A percentile compares a stretch with the other conserved stretches of the same genome.
Evolutionary conservation across 2,329 filamentous ascomycete species (phyloP).

Genomic region (Diaporthe citri): DNA sequence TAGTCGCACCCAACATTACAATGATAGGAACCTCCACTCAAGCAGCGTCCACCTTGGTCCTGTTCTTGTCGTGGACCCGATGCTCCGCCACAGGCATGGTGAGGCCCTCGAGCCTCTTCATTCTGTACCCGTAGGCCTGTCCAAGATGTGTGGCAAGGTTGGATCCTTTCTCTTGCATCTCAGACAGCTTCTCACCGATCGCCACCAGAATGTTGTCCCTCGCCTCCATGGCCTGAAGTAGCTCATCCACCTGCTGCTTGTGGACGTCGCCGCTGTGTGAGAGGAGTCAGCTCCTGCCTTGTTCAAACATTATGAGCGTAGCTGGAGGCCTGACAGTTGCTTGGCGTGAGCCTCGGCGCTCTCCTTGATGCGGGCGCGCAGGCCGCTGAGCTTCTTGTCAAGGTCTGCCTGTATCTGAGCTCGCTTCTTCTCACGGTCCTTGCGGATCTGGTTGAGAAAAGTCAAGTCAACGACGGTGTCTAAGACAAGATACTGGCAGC

Average conservation of each 20-base stretch:
- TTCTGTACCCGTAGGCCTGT: conserved; percentile 41
- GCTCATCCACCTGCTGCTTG: conserved; percentile 40
- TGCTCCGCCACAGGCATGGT: conserved; percentile 9
- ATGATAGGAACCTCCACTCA: conserved; percentile 17
- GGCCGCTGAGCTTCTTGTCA: conserved; percentile 29
- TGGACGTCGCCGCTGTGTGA: conserved; percentile 40
- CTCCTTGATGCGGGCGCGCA: conserved; percentile 33
- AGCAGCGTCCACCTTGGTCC: conserved; percentile 15
- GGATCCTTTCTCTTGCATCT: conserved; percentile 34
- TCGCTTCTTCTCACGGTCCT: conserved; percentile 38
- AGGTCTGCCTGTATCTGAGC: conserved; percentile 34
- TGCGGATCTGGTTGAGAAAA: conserved; percentile 34
- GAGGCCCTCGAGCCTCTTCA: conserved; percentile 40
- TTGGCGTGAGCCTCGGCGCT: conserved; percentile 31
- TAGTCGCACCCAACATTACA: neutral
- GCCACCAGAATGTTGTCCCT: conserved; percentile 43
- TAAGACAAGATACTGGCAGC: neutral
- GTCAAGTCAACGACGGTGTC: neutral
- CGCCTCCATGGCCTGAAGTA: conserved; percentile 41
- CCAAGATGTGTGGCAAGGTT: conserved; percentile 42
- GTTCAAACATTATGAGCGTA: neutral
- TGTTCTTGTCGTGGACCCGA: conserved; percentile 6
- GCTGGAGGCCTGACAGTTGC: conserved; percentile 26
- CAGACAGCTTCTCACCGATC: conserved; percentile 38
- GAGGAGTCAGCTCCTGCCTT: neutral